A percentile compares a stretch with the other conserved stretches of the same genome.
Conservation (phyloP, 140 eudicot species). For the Erigeron philadelphicus region DNA sequence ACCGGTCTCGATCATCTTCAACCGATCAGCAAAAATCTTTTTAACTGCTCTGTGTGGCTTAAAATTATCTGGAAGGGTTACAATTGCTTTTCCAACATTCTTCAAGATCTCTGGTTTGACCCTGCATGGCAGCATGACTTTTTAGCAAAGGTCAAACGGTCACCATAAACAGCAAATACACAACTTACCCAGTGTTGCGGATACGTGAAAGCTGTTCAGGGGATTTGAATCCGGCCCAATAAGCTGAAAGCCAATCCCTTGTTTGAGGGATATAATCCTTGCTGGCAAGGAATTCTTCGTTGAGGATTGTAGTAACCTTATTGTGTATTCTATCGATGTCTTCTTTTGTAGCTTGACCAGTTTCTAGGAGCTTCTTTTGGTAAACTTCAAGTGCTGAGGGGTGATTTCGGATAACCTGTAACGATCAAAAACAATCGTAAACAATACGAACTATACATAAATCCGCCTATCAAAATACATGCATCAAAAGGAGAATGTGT, state of each 20-base stretch:
- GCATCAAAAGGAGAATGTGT: background rate
- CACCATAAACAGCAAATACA: background rate
- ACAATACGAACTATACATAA: slow-evolving; percentile 7
- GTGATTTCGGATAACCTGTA: slow-evolving; percentile 74
- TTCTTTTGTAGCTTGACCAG: slow-evolving; percentile 65
- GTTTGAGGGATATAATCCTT: slow-evolving; percentile 70
- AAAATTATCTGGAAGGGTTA: slow-evolving; percentile 66
- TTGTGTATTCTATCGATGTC: slow-evolving; percentile 61
- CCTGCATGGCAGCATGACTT: slow-evolving; percentile 37
- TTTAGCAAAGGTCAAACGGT: background rate
- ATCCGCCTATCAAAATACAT: background rate
- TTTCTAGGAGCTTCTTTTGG: slow-evolving; percentile 65
- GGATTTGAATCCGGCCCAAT: slow-evolving; percentile 82
- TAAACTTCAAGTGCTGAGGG: slow-evolving; percentile 80
- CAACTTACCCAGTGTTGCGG: slow-evolving; percentile 82
- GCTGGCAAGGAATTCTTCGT: slow-evolving; percentile 85
- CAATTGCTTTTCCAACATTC: slow-evolving; percentile 72
- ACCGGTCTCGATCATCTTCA: slow-evolving; percentile 90
- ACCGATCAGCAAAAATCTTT: slow-evolving; percentile 72
- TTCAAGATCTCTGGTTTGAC: slow-evolving; percentile 86
- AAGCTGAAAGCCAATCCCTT: slow-evolving; percentile 98
- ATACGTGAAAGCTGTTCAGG: slow-evolving; percentile 92
- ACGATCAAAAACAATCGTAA: slow-evolving; percentile 10
- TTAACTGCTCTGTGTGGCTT: slow-evolving; percentile 89
- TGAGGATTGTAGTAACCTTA: slow-evolving; percentile 66